Conservation (phyloP, 31 red algal species). For the Odonthalia washingtoniensis region DNA sequence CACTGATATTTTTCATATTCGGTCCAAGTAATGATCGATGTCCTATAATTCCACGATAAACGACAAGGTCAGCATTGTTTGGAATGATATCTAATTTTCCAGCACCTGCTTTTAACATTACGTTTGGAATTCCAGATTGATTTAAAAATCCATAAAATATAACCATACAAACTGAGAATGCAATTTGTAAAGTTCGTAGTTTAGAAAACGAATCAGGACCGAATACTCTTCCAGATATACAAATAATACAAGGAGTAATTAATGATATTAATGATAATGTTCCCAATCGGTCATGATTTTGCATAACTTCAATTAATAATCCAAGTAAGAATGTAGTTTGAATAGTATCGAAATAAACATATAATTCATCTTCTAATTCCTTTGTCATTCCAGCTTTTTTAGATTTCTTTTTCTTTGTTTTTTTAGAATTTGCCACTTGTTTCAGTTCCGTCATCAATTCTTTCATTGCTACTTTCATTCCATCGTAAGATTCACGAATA, state of each 20-base stretch:
- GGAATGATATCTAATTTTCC: constrained; percentile 57
- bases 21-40: constrained; percentile 60
- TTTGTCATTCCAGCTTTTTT: constrained; percentile 73
- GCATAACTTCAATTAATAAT: constrained; percentile 73
- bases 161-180: constrained; percentile 65
- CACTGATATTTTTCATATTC: constrained; percentile 70
- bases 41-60: constrained; percentile 70
- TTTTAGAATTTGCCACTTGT: constrained; percentile 70
- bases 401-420: constrained; percentile 56
- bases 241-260: constrained; percentile 64
- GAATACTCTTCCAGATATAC: constrained; percentile 64
- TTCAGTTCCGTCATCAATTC: constrained; percentile 79
- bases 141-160: constrained; percentile 65
- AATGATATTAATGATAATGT: constrained; percentile 66
- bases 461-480: constrained; percentile 75
- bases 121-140: constrained; percentile 61
- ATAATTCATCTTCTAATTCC: constrained; percentile 76
- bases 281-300: constrained; percentile 73
- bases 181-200: constrained; percentile 58
- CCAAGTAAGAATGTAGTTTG: constrained; percentile 82
- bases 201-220: constrained; percentile 53
- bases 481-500: constrained; percentile 61
- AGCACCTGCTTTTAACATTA: constrained; percentile 48
- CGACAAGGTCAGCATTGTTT: constrained; percentile 57
- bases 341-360: constrained; percentile 82